A percentile compares a stretch with the other conserved stretches of the same genome.
These are phyloP conservation scores for Hirschioporus abietinus DNA, from an alignment of 768 basidiomycete genomes.

Conservation along the genomic window DNA sequence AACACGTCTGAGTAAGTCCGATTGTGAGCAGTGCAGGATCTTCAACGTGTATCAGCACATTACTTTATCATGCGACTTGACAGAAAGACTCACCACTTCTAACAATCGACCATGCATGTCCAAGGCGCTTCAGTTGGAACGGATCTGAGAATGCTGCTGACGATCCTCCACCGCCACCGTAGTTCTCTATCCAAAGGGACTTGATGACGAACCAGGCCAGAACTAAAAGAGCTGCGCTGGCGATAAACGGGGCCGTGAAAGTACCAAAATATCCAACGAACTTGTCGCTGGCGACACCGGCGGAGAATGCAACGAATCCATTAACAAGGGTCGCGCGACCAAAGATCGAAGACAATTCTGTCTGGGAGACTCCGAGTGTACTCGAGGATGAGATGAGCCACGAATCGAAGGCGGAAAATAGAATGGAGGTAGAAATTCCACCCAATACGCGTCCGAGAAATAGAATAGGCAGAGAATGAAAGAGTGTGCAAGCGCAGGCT, in stretches of 20 bases:
- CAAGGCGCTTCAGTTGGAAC: conserved; percentile 49
- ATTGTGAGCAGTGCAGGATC: conserved; percentile 60
- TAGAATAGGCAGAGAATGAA: conserved; percentile 54
- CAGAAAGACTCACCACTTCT: conserved; percentile 33
- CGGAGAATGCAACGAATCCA: conserved; percentile 62
- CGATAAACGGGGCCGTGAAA: conserved; percentile 61
- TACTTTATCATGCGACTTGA: background rate
- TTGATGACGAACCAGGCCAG: conserved; percentile 54
- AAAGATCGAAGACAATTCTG: conserved; percentile 63
- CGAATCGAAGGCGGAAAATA: conserved; percentile 72
- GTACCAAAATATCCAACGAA: conserved; percentile 47
- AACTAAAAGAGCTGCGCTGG: conserved; percentile 51
- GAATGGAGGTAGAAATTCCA: conserved; percentile 69
- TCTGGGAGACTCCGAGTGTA: conserved; percentile 42
- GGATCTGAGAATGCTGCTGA: conserved; percentile 27
- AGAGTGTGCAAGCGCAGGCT: conserved; percentile 53
- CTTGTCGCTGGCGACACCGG: conserved; percentile 63
- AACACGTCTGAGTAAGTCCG: conserved; percentile 72
- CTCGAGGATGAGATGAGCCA: conserved; percentile 68
- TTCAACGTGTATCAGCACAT: conserved; percentile 19
- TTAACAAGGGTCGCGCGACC: conserved; percentile 71
- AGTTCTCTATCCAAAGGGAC: conserved; percentile 64
- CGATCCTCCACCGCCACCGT: conserved; percentile 40
- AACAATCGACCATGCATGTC: conserved; percentile 55
- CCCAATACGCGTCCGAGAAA: conserved; percentile 61